phyloP scores from a whole-genome alignment of 257 asterid genomes.

The Anisodus acutangulus region DNA sequence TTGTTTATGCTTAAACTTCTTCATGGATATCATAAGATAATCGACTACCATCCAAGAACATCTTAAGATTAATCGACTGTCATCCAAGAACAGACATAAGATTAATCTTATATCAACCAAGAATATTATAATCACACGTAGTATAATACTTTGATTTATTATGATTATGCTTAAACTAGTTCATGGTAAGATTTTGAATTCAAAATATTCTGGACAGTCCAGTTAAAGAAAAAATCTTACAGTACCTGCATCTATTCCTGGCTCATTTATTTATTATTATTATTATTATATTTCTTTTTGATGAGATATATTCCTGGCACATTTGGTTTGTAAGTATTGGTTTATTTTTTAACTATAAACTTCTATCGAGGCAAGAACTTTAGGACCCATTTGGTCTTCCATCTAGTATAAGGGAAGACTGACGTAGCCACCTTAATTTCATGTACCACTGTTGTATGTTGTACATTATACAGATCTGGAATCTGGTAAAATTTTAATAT shows the following conservation, averaged over 20 bases:
- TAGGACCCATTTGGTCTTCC: conserved; percentile 15
- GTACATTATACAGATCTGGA: not conserved
- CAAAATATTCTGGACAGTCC: not conserved
- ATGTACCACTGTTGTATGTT: not conserved
- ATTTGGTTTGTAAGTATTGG: not conserved
- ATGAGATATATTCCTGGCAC: not conserved
- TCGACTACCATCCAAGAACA: no score
- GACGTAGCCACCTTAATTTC: not conserved
- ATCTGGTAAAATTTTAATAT: not conserved
- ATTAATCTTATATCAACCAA: no score
- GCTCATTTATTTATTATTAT: not conserved
- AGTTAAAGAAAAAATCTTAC: not conserved
- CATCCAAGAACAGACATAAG: no score
- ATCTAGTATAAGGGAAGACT: not conserved
- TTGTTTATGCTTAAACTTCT: not conserved
- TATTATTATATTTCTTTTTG: not conserved
- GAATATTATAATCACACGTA: no score
- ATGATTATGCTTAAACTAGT: no score
- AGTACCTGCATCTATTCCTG: not conserved
- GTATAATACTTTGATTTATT: no score
- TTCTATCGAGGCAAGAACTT: not conserved
- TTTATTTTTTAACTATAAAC: not conserved
- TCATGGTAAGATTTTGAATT: not conserved
- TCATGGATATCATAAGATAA: no score
- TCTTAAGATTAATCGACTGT: no score